These are phyloP conservation scores for Verbascum thapsus DNA, from an alignment of 257 asterid species.

Conservation along the genomic window DNA sequence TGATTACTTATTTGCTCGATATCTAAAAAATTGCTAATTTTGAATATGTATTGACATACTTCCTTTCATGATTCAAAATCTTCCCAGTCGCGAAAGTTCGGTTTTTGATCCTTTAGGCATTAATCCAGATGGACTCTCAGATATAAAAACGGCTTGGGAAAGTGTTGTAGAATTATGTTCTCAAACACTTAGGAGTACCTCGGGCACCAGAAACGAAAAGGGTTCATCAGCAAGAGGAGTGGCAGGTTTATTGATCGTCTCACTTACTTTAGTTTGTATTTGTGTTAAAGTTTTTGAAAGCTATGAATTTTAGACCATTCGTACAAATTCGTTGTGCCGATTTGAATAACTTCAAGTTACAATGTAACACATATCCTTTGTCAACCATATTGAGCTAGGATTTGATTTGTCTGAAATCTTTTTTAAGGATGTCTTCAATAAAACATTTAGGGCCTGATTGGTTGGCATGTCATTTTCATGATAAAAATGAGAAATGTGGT, in stretches of 20 bases:
- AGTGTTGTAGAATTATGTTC: constrained; percentile 44
- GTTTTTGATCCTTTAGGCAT: constrained; percentile 80
- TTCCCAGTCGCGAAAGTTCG: constrained; percentile 52
- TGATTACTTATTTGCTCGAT: background rate
- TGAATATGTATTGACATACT: constrained; percentile 17
- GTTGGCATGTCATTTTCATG: no score
- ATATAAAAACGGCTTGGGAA: constrained; percentile 54
- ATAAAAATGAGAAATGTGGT: no score
- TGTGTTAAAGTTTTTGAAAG: no score
- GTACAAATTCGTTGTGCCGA: no score
- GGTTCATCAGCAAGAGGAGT: constrained; percentile 76
- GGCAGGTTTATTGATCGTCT: constrained; percentile 62
- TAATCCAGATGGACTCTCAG: constrained; percentile 51
- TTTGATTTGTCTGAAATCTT: no score
- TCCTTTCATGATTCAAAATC: constrained; percentile 24
- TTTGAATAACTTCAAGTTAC: no score
- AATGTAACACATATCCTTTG: no score
- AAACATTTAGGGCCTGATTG: no score
- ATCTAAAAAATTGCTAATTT: constrained; percentile 5
- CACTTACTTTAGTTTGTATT: background rate
- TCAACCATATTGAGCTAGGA: no score
- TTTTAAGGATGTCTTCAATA: constrained; percentile 5
- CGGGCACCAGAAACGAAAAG: constrained; percentile 72
- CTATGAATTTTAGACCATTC: no score
- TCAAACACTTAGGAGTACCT: constrained; percentile 62